Evolutionary conservation across 768 basidiomycete species (phyloP), one percentile per base, ranked within the genome.

Genomic region (Tephrocybe sp.): DNA sequence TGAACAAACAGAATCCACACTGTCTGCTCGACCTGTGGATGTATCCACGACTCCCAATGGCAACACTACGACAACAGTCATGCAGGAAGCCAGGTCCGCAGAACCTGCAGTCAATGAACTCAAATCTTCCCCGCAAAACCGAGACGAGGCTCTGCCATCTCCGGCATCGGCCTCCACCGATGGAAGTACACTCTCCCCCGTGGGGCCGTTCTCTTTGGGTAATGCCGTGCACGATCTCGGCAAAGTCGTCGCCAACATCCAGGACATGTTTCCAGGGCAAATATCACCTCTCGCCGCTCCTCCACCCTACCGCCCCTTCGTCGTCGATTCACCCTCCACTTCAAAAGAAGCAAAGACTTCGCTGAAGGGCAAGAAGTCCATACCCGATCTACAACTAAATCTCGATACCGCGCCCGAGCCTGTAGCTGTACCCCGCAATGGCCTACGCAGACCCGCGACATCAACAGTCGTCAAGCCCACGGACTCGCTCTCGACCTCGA

Each of bases 181-280:
- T 22, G 34, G 35, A 25, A 45, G 40, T 27, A 5, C 40, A 15
- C 13, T 50, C 27, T 59, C 60, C 12, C 58, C 58, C 18, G 39
- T 57, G 41, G 60, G 58, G 3, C 58, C 60, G 1, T 56, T 56
- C 25, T 47, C 52, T 11, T 56, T 61, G 15, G 58, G 51, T 19
- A 57, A 60, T 16, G 60, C 54, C 16, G 60, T 60, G 1, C 35
- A 52, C 13, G 54, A 59, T 24, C 41, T 61, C 5, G 58, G 56
- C 6, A 50, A 58, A 41, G 53, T 58, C 21, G 56, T 60, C 9
- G 56, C 56, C 19, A 60, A 61, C 18, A 60, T 60, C 13, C 56
- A 61, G 21, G 54, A 55, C 30, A 53, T 58, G 52, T 61, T 61
- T 39, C 58, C 60, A 0, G 58, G 54, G 9, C 58, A 60, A 27